Evolutionary conservation across 805 yeast species (phyloP).

Genomic region (Helenozyma rhizophorensis): DNA sequence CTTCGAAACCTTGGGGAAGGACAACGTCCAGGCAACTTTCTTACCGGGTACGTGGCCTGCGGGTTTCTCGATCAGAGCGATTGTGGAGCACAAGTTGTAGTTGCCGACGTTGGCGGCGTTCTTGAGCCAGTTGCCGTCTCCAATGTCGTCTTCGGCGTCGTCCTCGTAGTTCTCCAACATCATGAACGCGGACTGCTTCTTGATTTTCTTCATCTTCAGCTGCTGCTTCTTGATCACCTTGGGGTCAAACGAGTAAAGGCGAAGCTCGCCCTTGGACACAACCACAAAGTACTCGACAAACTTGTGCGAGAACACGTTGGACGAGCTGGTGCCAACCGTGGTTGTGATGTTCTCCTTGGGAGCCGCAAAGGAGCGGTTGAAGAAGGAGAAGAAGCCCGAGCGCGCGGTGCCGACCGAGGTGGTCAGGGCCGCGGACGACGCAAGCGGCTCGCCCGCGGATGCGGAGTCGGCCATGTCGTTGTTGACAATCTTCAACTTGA

Average conservation of each 20-base stretch:
- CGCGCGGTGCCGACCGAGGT: constrained; percentile 4
- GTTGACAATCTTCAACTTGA: constrained; percentile 38
- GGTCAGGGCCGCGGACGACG: constrained; percentile 9
- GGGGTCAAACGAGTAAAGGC: constrained; percentile 52
- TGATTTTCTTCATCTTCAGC: constrained; percentile 21
- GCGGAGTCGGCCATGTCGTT: constrained; percentile 32
- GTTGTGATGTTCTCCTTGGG: constrained; percentile 1
- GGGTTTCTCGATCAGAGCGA: constrained; percentile 36
- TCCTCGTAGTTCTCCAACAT: constrained; percentile 15
- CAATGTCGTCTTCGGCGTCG: constrained; percentile 31
- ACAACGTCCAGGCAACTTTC: constrained; percentile 47
- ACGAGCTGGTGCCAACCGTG: constrained; percentile 8
- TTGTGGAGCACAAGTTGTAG: constrained; percentile 49
- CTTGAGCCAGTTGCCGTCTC: constrained; percentile 69
- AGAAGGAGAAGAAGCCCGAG: constrained; percentile 13
- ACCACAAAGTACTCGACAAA: constrained; percentile 54
- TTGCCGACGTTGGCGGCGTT: constrained; percentile 55
- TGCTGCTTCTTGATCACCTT: constrained; percentile 39
- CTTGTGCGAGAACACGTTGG: constrained; percentile 22
- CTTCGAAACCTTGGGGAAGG: constrained; percentile 45
- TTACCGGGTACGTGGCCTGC: constrained; percentile 3
- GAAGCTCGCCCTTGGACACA: constrained; percentile 61
- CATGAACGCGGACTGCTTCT: constrained; percentile 18
- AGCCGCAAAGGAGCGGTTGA: constrained; percentile 12
- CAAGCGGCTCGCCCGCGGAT: constrained; percentile 2